A percentile compares a stretch with the other conserved stretches of the same genome.
These are phyloP conservation scores for Takakia lepidozioides DNA, from an alignment of 225 moss, liverwort and hornwort genomes.

Conservation along the genomic window DNA sequence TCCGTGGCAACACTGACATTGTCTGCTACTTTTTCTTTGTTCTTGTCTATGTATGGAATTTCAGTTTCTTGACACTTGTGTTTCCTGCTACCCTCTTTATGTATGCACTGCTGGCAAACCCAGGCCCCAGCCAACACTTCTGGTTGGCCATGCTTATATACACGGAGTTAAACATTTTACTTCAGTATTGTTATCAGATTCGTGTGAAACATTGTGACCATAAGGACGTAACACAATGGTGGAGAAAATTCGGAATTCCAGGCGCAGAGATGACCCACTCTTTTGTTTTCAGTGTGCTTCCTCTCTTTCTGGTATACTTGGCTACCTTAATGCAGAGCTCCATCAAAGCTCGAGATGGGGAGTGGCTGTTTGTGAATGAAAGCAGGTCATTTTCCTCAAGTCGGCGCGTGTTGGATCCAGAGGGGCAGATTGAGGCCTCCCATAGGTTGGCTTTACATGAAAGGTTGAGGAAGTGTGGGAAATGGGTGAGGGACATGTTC, in stretches of 20 bases:
- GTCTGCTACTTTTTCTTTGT: constrained; percentile 99
- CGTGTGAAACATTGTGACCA: constrained; percentile 72
- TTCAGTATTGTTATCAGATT: constrained; percentile 93
- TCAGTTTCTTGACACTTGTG: constrained; percentile 81
- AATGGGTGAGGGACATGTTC: constrained; percentile 32
- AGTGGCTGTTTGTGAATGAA: constrained; percentile 93
- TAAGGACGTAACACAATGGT: constrained; percentile 57
- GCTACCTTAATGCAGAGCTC: constrained; percentile 90
- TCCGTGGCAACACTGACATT: constrained; percentile 69
- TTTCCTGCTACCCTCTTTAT: constrained; percentile 87
- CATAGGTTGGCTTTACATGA: constrained; percentile 28
- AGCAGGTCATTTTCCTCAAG: constrained; percentile 46
- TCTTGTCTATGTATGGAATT: constrained; percentile 88
- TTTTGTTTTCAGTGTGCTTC: constrained; percentile 92
- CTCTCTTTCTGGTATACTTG: constrained; percentile 85
- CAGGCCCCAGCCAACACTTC: constrained; percentile 85
- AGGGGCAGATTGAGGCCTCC: constrained; percentile 21
- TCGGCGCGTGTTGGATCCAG: constrained; percentile 46
- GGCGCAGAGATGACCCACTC: constrained; percentile 67
- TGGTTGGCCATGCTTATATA: constrained; percentile 98
- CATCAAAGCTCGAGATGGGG: constrained; percentile 94
- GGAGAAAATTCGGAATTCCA: constrained; percentile 73
- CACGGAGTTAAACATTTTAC: constrained; percentile 79
- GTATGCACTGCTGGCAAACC: constrained; percentile 88
- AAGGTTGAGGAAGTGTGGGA: constrained; percentile 27